phyloP scores from a whole-genome alignment of 129 eudicot genomes.

The Pulicaria dysenterica region DNA sequence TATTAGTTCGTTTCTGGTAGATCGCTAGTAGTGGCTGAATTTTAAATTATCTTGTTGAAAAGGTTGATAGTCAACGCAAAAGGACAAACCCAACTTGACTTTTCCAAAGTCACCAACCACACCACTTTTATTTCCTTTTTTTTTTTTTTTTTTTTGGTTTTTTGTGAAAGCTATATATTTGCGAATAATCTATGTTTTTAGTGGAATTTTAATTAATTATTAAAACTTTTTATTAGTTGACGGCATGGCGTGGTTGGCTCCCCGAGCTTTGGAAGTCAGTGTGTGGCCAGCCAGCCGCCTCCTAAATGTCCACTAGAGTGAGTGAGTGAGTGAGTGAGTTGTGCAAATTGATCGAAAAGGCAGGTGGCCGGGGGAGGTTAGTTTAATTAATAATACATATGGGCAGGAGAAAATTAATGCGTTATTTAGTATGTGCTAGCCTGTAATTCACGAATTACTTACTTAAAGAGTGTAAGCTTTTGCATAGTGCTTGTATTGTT shows the following conservation, averaged over 20 bases:
- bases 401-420: slow-evolving; percentile 28
- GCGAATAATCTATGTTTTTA: slow-evolving; percentile 23
- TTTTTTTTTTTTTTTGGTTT: slow-evolving; percentile 3
- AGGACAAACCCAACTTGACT: slow-evolving; percentile 31
- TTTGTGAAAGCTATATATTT: slow-evolving; percentile 10
- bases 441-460: slow-evolving; percentile 29
- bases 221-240: slow-evolving; percentile 11
- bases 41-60: slow-evolving; percentile 18
- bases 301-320: slow-evolving; percentile 10
- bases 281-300: slow-evolving; percentile 18
- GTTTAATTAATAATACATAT: slow-evolving; percentile 9
- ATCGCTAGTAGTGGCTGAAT: slow-evolving; percentile 41
- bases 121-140: not conserved
- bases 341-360: slow-evolving; percentile 26
- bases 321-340: too few relatives aligned
- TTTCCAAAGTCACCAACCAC: slow-evolving; percentile 23
- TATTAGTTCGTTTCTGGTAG: slow-evolving; percentile 5
- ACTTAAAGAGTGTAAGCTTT: not conserved
- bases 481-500: slow-evolving; percentile 5
- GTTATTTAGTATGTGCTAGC: slow-evolving; percentile 39
- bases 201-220: slow-evolving; percentile 25
- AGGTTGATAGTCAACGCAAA: slow-evolving; percentile 32
- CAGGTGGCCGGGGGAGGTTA: slow-evolving; percentile 9
- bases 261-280: slow-evolving; percentile 54
- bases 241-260: slow-evolving; percentile 54